Conservation (phyloP, 2,329 filamentous ascomycete species). For the Fusarium heterosporum region DNA sequence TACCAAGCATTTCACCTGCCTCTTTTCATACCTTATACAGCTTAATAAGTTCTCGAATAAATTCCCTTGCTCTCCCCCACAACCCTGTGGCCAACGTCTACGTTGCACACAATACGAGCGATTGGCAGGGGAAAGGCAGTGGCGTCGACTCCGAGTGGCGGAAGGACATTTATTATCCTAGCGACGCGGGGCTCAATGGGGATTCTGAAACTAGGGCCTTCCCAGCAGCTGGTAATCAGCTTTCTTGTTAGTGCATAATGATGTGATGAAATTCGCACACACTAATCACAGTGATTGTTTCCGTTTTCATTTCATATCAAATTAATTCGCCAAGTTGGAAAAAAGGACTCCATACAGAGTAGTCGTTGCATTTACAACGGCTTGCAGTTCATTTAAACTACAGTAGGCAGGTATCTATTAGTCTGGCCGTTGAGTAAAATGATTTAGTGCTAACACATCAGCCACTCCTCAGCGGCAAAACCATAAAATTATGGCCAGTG, state of each 20-base stretch:
- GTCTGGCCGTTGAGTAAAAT: not conserved
- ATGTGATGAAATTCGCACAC: conserved; percentile 1
- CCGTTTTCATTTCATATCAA: not conserved
- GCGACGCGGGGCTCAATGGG: conserved; percentile 22
- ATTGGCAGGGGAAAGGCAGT: conserved; percentile 6
- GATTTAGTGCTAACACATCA: not conserved
- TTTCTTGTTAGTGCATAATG: conserved; percentile 3
- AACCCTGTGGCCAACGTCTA: conserved; percentile 21
- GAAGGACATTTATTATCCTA: conserved; percentile 28
- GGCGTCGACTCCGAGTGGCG: conserved; percentile 37
- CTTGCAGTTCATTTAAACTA: not conserved
- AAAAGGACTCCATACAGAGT: not conserved
- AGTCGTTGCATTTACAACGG: not conserved
- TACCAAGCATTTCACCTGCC: not conserved
- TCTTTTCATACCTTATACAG: not conserved
- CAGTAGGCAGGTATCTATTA: not conserved
- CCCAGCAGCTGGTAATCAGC: conserved; percentile 22
- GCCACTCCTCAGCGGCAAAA: not conserved
- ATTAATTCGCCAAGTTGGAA: too few relatives aligned
- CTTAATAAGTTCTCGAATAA: not conserved
- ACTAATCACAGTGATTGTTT: conserved; percentile 7
- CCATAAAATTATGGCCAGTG: conserved; percentile 17
- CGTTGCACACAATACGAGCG: conserved; percentile 17
- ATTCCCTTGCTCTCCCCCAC: not conserved
- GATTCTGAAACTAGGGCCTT: conserved; percentile 37